Evolutionary conservation across 2,329 filamentous ascomycete genomes (phyloP), one percentile per base, ranked within the genome.

Genomic region (Neofusicoccum sp.): DNA sequence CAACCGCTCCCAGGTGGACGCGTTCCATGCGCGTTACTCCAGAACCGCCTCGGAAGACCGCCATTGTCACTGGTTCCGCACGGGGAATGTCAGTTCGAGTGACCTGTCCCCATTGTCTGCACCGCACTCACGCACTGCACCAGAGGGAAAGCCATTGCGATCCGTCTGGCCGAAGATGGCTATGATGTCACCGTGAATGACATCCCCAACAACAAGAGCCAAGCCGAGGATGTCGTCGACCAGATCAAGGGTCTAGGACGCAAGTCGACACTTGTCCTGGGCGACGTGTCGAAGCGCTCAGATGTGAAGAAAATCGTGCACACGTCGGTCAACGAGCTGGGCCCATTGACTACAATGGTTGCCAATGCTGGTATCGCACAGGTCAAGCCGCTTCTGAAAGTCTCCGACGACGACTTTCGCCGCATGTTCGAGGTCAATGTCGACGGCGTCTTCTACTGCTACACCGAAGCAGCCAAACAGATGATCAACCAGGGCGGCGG

Each of bases 151-250:
- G 80, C 84, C 20, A 86, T 88, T 58, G 86, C 86, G 16, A 73
- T 87, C 6, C 84, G 86, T 2, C 79, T 89, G 14, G 86, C 86
- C 5, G 73, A 78, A 24, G 87, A 89, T 63, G 86, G 86, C 58
- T 89, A 89, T 73, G 79, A 85, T 65, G 77, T 90, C 53, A 87
- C 84, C 67, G 76, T 89, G 64, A 89, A 88, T 68, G 86, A 89
- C 65, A 75, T 89, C 14, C 64, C 76, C 30, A 76, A 80, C 12
- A 84, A 87, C 64, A 72, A 79, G 54, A 65, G 78, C 3, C 80
- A 75, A 1, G 82, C 84, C 62, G 80, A 86, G 56, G 77, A 81
- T 24, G 77, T 80, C 0, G 82, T 80, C 8, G 72, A 79, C 20
- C 79, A 86, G 64, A 84, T 88, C 58, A 63, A 69, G 3, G 72